A percentile compares a stretch with the other conserved stretches of the same genome.
These are phyloP conservation scores for Dioscorea zingiberensis DNA, from an alignment of 106 monocot species.

Conservation along the genomic window DNA sequence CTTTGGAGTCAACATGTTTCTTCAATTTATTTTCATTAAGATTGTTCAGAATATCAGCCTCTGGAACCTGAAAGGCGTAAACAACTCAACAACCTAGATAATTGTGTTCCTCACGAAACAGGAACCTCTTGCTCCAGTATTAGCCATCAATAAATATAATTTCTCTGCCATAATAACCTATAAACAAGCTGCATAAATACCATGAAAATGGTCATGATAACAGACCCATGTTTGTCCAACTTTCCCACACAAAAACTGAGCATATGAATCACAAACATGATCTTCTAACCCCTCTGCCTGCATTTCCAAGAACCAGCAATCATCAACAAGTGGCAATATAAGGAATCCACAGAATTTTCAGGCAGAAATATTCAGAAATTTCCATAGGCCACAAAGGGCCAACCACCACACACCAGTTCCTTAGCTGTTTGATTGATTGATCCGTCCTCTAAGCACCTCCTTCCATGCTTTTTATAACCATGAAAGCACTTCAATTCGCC, in stretches of 20 bases:
- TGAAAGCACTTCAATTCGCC: slow-evolving; percentile 58
- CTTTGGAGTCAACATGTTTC: slow-evolving; percentile 21
- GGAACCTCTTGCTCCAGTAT: neutral
- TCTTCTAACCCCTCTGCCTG: slow-evolving; percentile 57
- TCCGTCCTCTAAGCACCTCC: slow-evolving; percentile 66
- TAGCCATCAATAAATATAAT: slow-evolving; percentile 1
- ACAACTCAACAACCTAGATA: neutral
- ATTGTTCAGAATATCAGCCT: slow-evolving; percentile 43
- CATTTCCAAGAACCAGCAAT: slow-evolving; percentile 14
- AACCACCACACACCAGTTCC: slow-evolving; percentile 48
- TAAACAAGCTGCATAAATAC: slow-evolving; percentile 35
- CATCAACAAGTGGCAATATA: neutral
- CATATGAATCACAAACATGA: slow-evolving; percentile 53
- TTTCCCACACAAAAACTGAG: slow-evolving; percentile 50
- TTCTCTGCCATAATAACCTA: slow-evolving; percentile 29
- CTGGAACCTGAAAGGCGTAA: slow-evolving; percentile 55
- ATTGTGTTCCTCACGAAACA: neutral
- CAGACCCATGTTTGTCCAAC: slow-evolving; percentile 83
- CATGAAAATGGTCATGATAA: slow-evolving; percentile 37
- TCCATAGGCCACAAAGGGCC: neutral
- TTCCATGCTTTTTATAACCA: slow-evolving; percentile 73
- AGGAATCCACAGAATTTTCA: neutral
- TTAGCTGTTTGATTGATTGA: slow-evolving; percentile 42
- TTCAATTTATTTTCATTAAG: slow-evolving; percentile 44
- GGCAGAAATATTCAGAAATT: neutral